Evolutionary conservation across 352 stramenopile species (phyloP).

Genomic region (Pythium monospermum): DNA sequence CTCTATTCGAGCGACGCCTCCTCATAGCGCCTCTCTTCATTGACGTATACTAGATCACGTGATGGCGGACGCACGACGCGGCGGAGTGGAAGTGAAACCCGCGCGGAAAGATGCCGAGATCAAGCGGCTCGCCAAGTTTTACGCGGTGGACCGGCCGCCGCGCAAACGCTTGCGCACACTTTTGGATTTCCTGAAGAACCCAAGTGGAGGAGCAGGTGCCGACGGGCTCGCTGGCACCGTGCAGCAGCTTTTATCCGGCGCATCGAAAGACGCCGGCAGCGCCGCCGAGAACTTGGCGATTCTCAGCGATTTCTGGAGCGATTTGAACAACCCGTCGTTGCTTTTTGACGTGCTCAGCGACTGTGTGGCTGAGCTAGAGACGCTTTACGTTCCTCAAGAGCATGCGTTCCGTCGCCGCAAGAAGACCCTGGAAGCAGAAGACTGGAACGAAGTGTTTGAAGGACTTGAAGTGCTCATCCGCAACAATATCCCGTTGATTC

Average conservation of each 20-base stretch:
- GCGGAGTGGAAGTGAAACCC: slow-evolving; percentile 14
- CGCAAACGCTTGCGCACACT: slow-evolving; percentile 81
- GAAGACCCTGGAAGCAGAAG: slow-evolving; percentile 77
- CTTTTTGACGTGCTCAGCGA: slow-evolving; percentile 79
- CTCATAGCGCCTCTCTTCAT: neutral
- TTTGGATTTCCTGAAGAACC: slow-evolving; percentile 79
- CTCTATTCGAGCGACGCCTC: neutral
- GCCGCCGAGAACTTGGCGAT: slow-evolving; percentile 38
- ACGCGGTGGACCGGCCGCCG: slow-evolving; percentile 66
- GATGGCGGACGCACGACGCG: slow-evolving; percentile 17
- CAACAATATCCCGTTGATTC: slow-evolving; percentile 58
- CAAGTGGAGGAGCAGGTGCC: slow-evolving; percentile 25
- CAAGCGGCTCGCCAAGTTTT: slow-evolving; percentile 87
- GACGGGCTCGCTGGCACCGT: slow-evolving; percentile 61
- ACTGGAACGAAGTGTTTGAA: slow-evolving; percentile 89
- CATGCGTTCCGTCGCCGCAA: slow-evolving; percentile 79
- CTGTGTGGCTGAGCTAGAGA: slow-evolving; percentile 80
- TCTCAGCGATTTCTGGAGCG: slow-evolving; percentile 73
- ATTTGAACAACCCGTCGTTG: slow-evolving; percentile 56
- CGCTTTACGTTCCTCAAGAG: slow-evolving; percentile 76
- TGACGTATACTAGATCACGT: too few relatives aligned
- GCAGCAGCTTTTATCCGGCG: slow-evolving; percentile 50
- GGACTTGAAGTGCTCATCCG: slow-evolving; percentile 77
- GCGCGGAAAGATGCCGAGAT: slow-evolving; percentile 38
- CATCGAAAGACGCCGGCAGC: slow-evolving; percentile 40